Conservation (phyloP, 805 yeast genomes). For the Diddensiella caesifluorescens region DNA sequence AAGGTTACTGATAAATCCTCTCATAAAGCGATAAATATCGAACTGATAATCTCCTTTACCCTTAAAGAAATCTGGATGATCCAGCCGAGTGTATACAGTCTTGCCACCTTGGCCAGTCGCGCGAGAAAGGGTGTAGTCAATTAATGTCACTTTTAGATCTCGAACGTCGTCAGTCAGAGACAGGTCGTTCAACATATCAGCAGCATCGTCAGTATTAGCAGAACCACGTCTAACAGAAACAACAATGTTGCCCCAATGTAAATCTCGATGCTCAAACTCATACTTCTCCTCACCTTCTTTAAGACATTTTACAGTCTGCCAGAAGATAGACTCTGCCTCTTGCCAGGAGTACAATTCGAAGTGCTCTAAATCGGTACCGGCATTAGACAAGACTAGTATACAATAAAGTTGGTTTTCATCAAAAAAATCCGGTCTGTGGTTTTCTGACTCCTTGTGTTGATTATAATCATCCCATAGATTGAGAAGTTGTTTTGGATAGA, state of each 20-base stretch:
- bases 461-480: slow-evolving; percentile 42
- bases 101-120: slow-evolving; percentile 31
- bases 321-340: slow-evolving; percentile 44
- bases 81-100: slow-evolving; percentile 49
- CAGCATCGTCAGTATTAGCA: neutral
- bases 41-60: slow-evolving; percentile 59
- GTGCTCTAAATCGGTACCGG: slow-evolving; percentile 42
- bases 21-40: slow-evolving; percentile 57
- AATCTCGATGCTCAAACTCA: slow-evolving; percentile 66
- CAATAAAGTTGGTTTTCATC: slow-evolving; percentile 33
- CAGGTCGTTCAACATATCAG: slow-evolving; percentile 3
- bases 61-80: slow-evolving; percentile 56
- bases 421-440: slow-evolving; percentile 38
- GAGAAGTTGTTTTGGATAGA: slow-evolving; percentile 38
- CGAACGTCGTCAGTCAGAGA: slow-evolving; percentile 5
- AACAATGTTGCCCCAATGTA: slow-evolving; percentile 61
- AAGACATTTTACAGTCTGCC: slow-evolving; percentile 47
- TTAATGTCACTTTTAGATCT: slow-evolving; percentile 41
- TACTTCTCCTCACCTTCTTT: slow-evolving; percentile 47
- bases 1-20: slow-evolving; percentile 26
- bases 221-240: slow-evolving; percentile 26
- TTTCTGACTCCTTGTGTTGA: slow-evolving; percentile 27
- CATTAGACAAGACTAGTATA: slow-evolving; percentile 31
- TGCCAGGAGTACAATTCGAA: slow-evolving; percentile 36
- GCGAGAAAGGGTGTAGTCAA: slow-evolving; percentile 55